These are phyloP conservation scores for Turnera subulata DNA, from an alignment of 345 rosid genomes.

Conservation along the genomic window DNA sequence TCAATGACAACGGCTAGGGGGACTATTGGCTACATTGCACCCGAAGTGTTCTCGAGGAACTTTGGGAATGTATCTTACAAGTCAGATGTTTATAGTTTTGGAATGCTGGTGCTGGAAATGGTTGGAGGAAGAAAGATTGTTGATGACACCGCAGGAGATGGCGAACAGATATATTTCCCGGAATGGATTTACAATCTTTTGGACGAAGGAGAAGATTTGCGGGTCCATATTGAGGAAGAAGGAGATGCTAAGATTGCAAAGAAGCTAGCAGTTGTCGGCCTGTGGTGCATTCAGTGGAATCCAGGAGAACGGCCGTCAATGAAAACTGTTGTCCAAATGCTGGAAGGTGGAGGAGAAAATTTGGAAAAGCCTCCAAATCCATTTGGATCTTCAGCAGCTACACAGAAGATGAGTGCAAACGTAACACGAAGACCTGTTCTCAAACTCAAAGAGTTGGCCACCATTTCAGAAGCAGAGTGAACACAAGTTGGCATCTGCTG, in stretches of 20 bases:
- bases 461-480: too few relatives aligned
- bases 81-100: constrained; percentile 6
- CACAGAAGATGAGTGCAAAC: not conserved
- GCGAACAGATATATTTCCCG: not conserved
- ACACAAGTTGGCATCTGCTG: too few relatives aligned
- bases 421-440: not conserved
- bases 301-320: constrained; percentile 11
- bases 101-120: constrained; percentile 7
- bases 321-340: constrained; percentile 6
- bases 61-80: constrained; percentile 3
- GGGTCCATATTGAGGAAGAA: constrained; percentile 6
- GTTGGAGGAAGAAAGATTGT: constrained; percentile 8
- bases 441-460: not conserved
- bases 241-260: constrained; percentile 1
- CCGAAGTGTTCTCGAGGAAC: constrained; percentile 9
- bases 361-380: constrained; percentile 12
- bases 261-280: constrained; percentile 3
- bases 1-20: constrained; percentile 10
- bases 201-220: constrained; percentile 4
- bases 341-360: constrained; percentile 11
- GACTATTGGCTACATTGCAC: not conserved
- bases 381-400: not conserved
- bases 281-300: constrained; percentile 12
- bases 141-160: not conserved
- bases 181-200: constrained; percentile 12